Conservation (phyloP, 257 asterid genomes). For the Solanum lignicaule region DNA sequence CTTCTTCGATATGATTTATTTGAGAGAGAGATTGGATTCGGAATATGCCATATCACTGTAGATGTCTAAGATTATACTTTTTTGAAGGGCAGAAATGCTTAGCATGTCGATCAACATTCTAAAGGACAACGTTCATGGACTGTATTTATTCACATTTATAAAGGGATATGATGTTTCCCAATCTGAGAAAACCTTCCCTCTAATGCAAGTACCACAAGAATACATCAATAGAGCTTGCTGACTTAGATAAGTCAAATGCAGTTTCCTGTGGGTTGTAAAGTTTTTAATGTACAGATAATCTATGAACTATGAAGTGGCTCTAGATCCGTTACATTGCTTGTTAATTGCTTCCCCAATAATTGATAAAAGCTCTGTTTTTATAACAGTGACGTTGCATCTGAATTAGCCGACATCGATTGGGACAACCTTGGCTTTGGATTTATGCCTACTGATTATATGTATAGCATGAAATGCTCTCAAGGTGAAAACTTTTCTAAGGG, state of each 20-base stretch:
- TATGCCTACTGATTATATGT: constrained; percentile 85
- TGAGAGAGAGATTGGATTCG: not conserved
- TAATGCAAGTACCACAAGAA: not conserved
- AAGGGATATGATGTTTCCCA: not conserved
- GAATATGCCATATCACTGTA: not conserved
- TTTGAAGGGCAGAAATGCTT: not conserved
- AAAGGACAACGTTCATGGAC: not conserved
- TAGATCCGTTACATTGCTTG: not conserved
- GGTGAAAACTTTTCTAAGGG: constrained; percentile 64
- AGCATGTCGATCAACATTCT: not conserved
- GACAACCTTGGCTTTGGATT: constrained; percentile 81
- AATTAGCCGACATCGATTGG: constrained; percentile 77
- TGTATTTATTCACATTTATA: not conserved
- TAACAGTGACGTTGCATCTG: constrained; percentile 46
- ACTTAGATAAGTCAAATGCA: not conserved
- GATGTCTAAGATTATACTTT: not conserved
- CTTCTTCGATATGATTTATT: not conserved
- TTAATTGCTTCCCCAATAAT: not conserved
- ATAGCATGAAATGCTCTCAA: constrained; percentile 68
- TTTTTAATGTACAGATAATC: not conserved
- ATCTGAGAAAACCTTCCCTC: not conserved
- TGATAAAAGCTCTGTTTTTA: not conserved
- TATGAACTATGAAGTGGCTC: not conserved
- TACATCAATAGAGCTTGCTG: not conserved
- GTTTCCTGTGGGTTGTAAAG: not conserved